Conservation (phyloP, 2,329 filamentous ascomycete genomes). For the Chalaropsis thielavioides region DNA sequence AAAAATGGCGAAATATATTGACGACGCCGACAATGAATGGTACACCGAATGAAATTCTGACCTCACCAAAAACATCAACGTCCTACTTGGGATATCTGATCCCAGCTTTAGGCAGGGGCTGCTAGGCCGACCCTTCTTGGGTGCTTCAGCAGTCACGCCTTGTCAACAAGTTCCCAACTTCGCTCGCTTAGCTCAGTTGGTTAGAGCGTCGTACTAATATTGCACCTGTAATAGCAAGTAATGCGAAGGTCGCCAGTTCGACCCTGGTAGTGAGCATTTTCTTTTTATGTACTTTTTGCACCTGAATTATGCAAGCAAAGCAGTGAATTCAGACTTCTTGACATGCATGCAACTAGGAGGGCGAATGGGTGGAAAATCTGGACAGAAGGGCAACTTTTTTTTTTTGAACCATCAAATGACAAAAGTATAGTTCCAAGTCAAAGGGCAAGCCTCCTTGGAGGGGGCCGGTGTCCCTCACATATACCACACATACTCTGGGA, state of each 20-base stretch:
- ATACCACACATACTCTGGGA: neutral
- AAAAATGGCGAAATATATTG: too few species aligned
- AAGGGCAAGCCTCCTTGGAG: too few species aligned
- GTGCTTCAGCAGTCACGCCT: neutral
- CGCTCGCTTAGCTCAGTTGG: constrained; percentile 10
- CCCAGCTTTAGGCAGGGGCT: neutral
- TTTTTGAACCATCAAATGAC: neutral
- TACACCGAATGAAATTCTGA: too few species aligned
- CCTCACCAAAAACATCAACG: too few species aligned
- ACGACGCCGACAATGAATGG: too few species aligned
- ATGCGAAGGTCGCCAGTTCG: constrained; percentile 11
- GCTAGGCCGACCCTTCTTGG: neutral
- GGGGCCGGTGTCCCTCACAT: too few species aligned
- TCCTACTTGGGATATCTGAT: too few species aligned
- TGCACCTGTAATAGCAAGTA: neutral
- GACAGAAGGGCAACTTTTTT: neutral
- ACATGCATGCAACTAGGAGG: too few species aligned
- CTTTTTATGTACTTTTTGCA: neutral
- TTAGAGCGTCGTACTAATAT: constrained; percentile 11
- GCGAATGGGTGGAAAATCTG: too few species aligned
- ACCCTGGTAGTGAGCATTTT: constrained; percentile 6
- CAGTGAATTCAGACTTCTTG: too few species aligned
- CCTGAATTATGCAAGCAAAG: too few species aligned
- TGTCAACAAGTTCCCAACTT: neutral
- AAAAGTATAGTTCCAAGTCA: too few species aligned